phyloP scores from a whole-genome alignment of 371 early-diverging fungal genomes.

The Syncephalastrum sp. region DNA sequence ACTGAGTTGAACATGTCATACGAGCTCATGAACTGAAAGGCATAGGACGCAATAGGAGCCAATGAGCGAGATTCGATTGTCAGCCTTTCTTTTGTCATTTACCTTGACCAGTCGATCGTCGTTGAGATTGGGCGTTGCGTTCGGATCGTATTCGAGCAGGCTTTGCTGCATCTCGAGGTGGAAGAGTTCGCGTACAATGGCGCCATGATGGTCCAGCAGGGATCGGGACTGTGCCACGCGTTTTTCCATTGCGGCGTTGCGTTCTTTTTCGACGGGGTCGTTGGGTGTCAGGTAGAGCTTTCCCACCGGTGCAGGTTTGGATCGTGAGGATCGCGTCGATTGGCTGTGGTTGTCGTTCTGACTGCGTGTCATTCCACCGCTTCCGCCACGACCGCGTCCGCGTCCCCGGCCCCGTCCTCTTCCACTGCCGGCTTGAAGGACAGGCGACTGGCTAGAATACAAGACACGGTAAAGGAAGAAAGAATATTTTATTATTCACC shows the following conservation, averaged over 20 bases:
- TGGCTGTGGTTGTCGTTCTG: not conserved
- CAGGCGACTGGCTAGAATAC: too few relatives aligned
- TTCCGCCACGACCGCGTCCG: not conserved
- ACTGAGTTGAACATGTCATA: constrained; percentile 4
- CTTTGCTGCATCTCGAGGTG: constrained; percentile 56
- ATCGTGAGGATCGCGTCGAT: not conserved
- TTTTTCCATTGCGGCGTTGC: constrained; percentile 27
- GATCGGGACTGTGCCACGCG: constrained; percentile 39
- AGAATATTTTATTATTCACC: too few relatives aligned
- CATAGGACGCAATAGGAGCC: not conserved
- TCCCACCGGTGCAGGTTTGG: not conserved
- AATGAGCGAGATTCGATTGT: too few relatives aligned
- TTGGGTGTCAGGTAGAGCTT: constrained; percentile 10
- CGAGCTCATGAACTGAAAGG: constrained; percentile 3
- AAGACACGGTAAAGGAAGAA: too few relatives aligned
- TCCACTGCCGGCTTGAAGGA: too few relatives aligned
- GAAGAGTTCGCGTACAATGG: constrained; percentile 55
- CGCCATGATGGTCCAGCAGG: constrained; percentile 51
- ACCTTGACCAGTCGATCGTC: constrained; percentile 57
- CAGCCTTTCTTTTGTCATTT: constrained; percentile 4
- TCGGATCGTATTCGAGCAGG: constrained; percentile 56
- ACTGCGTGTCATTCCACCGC: not conserved
- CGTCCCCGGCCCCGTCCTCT: constrained; percentile 13
- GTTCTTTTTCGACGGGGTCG: constrained; percentile 35
- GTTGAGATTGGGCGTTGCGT: constrained; percentile 34